Base-by-base conservation (phyloP, 305 asterid species). In the Plantago lanceolata region DNA sequence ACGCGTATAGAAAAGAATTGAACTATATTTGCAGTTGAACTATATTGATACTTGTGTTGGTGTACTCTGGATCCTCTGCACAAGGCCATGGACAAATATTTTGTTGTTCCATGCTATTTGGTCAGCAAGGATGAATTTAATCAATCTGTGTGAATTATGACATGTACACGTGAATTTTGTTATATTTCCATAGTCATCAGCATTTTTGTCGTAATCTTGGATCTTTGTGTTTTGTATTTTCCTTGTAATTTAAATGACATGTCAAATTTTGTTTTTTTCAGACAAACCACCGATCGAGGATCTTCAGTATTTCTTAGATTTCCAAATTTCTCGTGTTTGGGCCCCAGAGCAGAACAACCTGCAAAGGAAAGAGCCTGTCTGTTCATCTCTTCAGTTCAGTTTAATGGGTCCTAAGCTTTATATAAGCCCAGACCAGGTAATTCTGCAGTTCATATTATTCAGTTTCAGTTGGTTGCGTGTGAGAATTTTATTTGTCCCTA, bases 231-330 rank as follows among this genome's bases (percentile, higher is more conserved):
- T 47, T 31, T 37, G 19, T 12, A 14, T 19, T 35, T 54, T 64
- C 63, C 28, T 65, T 35, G 13, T n/a, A 45, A 26, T 65, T 68
- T 8, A 60, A 54, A 66, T 63, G 13, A 11, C 63, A 67, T 49
- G 48, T 76, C 44, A 26, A 45, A 33, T 74, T 66, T 29, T 67
- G 21, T 73, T 68, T 35, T 69, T 69, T 72, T 68, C 96, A 93
- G 99, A 89, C 82, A 93, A 93, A 76, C 99, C 99, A 50, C 99
- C 97, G 6, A 93, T 93, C 19, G 99, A 93, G 88, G 99, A 93
- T 83, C 82, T 93, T 68, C 99, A 93, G 78, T 87, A 93, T 76
- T 93, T 93, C 81, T 69, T 93, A 65, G 99, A 93, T 77, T 93
- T 89, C 75, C 99, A 93, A 83, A 93, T 93, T 72, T 68, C 95